Percentiles rank a stretch among this genome's conserved stretches.
These are phyloP conservation scores for Circinella minor DNA, from an alignment of 371 early-diverging fungal species.

Conservation along the genomic window DNA sequence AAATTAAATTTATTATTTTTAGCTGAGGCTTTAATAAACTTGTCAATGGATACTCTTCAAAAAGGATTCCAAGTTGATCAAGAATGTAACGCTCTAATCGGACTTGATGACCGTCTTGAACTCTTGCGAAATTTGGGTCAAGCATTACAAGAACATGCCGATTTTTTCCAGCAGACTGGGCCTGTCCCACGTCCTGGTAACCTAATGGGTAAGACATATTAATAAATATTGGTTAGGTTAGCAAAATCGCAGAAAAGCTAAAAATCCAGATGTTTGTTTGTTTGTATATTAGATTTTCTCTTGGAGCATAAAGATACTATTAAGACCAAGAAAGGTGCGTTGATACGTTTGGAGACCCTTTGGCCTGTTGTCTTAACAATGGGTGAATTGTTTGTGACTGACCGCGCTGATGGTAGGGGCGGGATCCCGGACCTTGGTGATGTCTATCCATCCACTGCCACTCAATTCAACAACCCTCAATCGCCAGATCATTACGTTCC, in stretches of 20 bases:
- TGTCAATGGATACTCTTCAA: slow-evolving; percentile 61
- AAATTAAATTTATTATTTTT: not conserved
- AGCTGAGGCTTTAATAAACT: slow-evolving; percentile 56
- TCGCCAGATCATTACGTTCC: slow-evolving; percentile 59
- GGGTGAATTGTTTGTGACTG: slow-evolving; percentile 50
- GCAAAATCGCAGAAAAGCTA: not conserved
- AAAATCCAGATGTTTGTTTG: not conserved
- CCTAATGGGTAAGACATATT: slow-evolving; percentile 67
- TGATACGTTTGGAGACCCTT: slow-evolving; percentile 69
- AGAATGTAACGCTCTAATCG: slow-evolving; percentile 73
- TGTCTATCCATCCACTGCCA: slow-evolving; percentile 78
- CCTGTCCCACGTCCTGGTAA: slow-evolving; percentile 80
- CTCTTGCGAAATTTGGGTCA: slow-evolving; percentile 76
- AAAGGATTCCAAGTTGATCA: slow-evolving; percentile 78
- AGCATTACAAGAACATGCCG: slow-evolving; percentile 36
- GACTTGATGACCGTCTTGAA: slow-evolving; percentile 75
- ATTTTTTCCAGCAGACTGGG: slow-evolving; percentile 48
- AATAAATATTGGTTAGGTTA: slow-evolving; percentile 6
- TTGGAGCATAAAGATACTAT: slow-evolving; percentile 44
- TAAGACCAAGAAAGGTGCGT: slow-evolving; percentile 48
- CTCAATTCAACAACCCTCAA: slow-evolving; percentile 25
- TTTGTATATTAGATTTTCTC: slow-evolving; percentile 35
- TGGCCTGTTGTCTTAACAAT: slow-evolving; percentile 81
- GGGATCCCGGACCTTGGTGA: slow-evolving; percentile 73
- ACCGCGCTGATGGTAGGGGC: slow-evolving; percentile 69